phyloP scores from a whole-genome alignment of 257 asterid species.

The Solanum tarijense region DNA sequence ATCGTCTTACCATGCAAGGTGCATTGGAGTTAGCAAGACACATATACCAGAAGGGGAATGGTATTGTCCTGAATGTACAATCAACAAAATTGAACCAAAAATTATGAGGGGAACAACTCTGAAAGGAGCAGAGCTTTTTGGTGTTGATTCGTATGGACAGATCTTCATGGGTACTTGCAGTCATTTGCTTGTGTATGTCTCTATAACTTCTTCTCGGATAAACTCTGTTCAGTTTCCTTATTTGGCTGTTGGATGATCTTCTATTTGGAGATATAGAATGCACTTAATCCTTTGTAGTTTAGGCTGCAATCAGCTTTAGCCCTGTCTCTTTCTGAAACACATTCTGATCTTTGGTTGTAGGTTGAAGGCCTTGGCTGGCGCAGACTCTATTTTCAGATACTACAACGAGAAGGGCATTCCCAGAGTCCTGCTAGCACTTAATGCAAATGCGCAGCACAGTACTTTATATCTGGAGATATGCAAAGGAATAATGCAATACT shows the following conservation, averaged over 20 bases:
- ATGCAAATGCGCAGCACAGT: constrained; percentile 27
- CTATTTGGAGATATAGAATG: not conserved
- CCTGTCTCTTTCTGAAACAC: not conserved
- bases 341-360: constrained; percentile 31
- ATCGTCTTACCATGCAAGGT: constrained; percentile 67
- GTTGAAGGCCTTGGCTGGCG: constrained; percentile 29
- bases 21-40: constrained; percentile 68
- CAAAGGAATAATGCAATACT: constrained; percentile 51
- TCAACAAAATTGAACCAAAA: constrained; percentile 44
- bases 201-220: constrained; percentile 3
- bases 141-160: constrained; percentile 52
- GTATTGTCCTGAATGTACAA: constrained; percentile 81
- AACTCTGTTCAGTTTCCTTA: not conserved
- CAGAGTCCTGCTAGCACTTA: constrained; percentile 40
- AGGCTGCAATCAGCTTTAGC: not conserved
- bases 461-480: constrained; percentile 49
- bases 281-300: not conserved
- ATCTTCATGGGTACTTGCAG: constrained; percentile 59
- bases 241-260: not conserved
- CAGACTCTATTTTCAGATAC: constrained; percentile 39
- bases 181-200: constrained; percentile 80
- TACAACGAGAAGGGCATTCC: constrained; percentile 48
- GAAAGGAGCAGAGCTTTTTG: constrained; percentile 56
- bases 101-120: constrained; percentile 33
- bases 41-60: constrained; percentile 58